Conservation (phyloP, 2,329 filamentous ascomycete species). For the Annulohypoxylon truncatum region DNA sequence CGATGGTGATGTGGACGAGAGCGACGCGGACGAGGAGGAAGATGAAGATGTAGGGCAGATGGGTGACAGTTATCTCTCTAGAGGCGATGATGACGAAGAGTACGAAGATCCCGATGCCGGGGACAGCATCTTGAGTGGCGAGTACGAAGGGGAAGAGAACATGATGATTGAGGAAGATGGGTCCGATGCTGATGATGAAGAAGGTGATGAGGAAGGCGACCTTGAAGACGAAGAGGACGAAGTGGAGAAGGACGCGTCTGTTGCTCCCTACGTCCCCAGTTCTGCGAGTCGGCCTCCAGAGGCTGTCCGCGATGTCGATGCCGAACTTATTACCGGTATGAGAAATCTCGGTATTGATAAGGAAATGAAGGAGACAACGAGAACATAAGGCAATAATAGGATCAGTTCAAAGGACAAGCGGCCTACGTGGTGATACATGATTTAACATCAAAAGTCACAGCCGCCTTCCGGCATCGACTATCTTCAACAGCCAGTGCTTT, state of each 20-base stretch:
- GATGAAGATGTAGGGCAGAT: conserved; percentile 59
- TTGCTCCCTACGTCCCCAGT: conserved; percentile 27
- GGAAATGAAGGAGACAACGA: conserved; percentile 46
- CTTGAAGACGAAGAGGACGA: conserved; percentile 39
- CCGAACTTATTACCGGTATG: conserved; percentile 70
- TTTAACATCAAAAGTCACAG: conserved; percentile 11
- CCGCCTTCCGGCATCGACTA: not conserved
- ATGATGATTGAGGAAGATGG: conserved; percentile 57
- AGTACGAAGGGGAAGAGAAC: conserved; percentile 58
- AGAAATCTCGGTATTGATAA: conserved; percentile 63
- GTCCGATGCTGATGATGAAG: conserved; percentile 54
- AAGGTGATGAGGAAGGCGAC: conserved; percentile 52
- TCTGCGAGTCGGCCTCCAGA: conserved; percentile 33
- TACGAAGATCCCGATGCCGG: conserved; percentile 51
- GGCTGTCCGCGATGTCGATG: conserved; percentile 60
- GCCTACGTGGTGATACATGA: conserved; percentile 3
- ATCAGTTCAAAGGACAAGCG: not conserved
- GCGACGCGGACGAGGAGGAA: conserved; percentile 56
- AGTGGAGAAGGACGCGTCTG: conserved; percentile 45
- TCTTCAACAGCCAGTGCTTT: conserved; percentile 10
- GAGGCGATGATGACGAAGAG: conserved; percentile 51
- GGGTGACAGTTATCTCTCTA: conserved; percentile 58
- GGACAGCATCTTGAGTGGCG: conserved; percentile 54
- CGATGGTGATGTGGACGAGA: conserved; percentile 51
- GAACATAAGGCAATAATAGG: not conserved